Percentiles rank a stretch among this genome's conserved stretches.
phyloP scores from a whole-genome alignment of 768 basidiomycete species.

The Tricholoma bakamatsutake region DNA sequence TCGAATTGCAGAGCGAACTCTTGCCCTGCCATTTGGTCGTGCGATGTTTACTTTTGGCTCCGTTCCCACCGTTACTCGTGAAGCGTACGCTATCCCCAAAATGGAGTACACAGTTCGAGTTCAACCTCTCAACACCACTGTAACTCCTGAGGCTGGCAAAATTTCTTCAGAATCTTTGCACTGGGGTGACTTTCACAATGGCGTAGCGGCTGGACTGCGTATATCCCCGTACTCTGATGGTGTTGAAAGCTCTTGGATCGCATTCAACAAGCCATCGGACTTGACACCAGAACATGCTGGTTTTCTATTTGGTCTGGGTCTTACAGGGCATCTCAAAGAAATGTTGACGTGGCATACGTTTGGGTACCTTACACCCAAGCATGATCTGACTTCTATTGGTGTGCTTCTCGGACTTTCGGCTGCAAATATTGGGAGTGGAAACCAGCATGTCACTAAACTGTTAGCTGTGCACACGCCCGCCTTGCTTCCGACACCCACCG shows the following conservation, averaged over 20 bases:
- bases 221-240: constrained; percentile 68
- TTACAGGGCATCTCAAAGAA: constrained; percentile 85
- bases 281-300: constrained; percentile 95
- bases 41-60: constrained; percentile 91
- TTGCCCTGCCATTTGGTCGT: constrained; percentile 86
- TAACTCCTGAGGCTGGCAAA: constrained; percentile 66
- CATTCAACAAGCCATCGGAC: constrained; percentile 90
- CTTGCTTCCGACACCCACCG: constrained; percentile 77
- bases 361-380: constrained; percentile 90
- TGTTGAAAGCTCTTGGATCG: constrained; percentile 93
- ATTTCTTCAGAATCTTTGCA: constrained; percentile 63
- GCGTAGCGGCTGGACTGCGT: constrained; percentile 86
- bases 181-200: constrained; percentile 99
- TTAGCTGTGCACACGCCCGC: constrained; percentile 93
- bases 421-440: constrained; percentile 80
- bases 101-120: constrained; percentile 71
- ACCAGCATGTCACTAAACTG: constrained; percentile 85
- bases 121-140: constrained; percentile 63
- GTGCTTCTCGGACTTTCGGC: constrained; percentile 91
- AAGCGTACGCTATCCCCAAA: constrained; percentile 75
- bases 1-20: constrained; percentile 78
- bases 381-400: constrained; percentile 92
- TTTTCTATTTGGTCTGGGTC: constrained; percentile 86
- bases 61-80: constrained; percentile 65
- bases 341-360: constrained; percentile 96